These are phyloP conservation scores for Puya raimondii DNA, from an alignment of 176 grass and related monocot species.

Conservation along the genomic window DNA sequence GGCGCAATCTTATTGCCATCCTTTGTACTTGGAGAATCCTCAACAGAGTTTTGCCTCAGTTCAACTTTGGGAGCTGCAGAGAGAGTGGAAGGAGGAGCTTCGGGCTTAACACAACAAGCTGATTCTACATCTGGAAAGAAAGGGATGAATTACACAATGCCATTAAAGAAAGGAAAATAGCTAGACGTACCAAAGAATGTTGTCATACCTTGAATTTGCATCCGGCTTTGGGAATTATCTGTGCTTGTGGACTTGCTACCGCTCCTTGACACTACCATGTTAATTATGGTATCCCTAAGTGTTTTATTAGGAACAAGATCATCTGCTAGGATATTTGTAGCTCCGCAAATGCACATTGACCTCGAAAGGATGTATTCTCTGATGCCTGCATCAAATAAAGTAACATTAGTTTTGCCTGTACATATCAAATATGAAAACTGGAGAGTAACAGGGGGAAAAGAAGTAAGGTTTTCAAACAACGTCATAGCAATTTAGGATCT, in stretches of 20 bases:
- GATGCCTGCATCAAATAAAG: conserved; percentile 37
- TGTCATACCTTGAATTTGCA: not conserved
- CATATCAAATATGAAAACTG: not conserved
- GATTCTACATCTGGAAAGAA: conserved; percentile 31
- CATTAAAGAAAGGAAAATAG: not conserved
- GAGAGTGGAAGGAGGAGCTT: conserved; percentile 13
- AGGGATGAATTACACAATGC: not conserved
- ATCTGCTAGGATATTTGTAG: conserved; percentile 41
- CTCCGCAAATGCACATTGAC: conserved; percentile 51
- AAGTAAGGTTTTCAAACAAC: not conserved
- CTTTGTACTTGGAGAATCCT: conserved; percentile 11
- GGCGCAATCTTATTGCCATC: not conserved
- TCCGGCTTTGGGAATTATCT: conserved; percentile 27
- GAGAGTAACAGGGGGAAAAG: not conserved
- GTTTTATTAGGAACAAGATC: conserved; percentile 53
- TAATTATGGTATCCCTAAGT: conserved; percentile 35
- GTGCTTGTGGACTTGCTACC: conserved; percentile 20
- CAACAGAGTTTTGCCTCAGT: conserved; percentile 17
- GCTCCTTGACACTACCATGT: conserved; percentile 31
- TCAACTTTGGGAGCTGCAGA: conserved; percentile 12
- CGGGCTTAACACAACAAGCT: conserved; percentile 16
- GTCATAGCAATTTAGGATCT: not conserved
- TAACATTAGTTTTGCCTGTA: conserved; percentile 1
- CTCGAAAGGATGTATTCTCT: conserved; percentile 35
- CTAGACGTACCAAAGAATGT: not conserved